Base-by-base conservation (phyloP, 192 early-diverging fungal species). In the Coemansia sp. region DNA sequence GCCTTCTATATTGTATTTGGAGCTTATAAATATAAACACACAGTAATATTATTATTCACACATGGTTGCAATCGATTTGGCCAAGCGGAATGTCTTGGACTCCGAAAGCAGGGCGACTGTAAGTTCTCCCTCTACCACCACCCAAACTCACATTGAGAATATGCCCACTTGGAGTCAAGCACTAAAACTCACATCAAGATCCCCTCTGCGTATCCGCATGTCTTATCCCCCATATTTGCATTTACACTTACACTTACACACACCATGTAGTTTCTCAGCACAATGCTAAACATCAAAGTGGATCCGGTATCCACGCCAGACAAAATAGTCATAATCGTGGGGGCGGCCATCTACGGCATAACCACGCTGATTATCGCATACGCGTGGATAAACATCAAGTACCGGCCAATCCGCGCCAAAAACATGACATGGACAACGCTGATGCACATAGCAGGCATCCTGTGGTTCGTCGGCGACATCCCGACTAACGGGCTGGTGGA, bases 381-480 rank as follows among this genome's bases (percentile, higher is more conserved):
- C 23, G 72, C 77, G 2, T 80, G 77, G 77, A 52, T 67, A 31
- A 80, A 80, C 68, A 58, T 60, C 61, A 79, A 46, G 58, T 79
- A 71, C 39, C 64, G 72, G 29, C 77, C 77, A n/a, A 79, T 79
- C 42, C 70, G 77, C 18, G 77, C 77, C 10, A 79, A 79, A 29
- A 79, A 79, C 28, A 51, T 79, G 34, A 37, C 59, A 16, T 71
- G 68, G 71, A 71, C 68, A 12, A 74, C 71, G 25, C 58, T 66
- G 1, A 73, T 79, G 2, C 72, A 79, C 31, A 35, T 74, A 2
- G 49, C 77, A 10, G 68, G 71, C 2, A 65, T 74, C 12, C 71
- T 79, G 21, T 79, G 77, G 77, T 79, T 79, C 20, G n/a, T 79
- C 9, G 77, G 77, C 21, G 55, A 79, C 45, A 28, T 74, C 40